Conservation (phyloP, 371 early-diverging fungal species). For the Capniomyces stellatus region DNA sequence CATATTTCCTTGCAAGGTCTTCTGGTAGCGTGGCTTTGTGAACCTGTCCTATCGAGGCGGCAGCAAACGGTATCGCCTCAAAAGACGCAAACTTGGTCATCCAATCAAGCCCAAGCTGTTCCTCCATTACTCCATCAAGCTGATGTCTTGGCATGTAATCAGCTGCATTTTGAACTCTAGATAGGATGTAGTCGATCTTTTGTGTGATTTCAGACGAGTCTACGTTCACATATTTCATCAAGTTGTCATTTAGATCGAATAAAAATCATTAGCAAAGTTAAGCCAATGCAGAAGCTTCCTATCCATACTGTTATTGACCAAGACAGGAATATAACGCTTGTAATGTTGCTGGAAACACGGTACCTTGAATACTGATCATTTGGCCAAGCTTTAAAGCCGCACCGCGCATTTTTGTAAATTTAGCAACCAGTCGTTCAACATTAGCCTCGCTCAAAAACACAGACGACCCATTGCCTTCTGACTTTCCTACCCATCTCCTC, state of each 20-base stretch:
- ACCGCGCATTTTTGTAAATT: constrained; percentile 86
- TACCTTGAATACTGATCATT: constrained; percentile 89
- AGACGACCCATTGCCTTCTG: constrained; percentile 16
- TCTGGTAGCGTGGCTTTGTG: constrained; percentile 29
- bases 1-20: constrained; percentile 3
- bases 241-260: no score
- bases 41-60: constrained; percentile 94
- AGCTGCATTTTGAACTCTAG: constrained; percentile 82
- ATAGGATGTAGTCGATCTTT: constrained; percentile 62
- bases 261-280: no score
- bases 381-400: constrained; percentile 95
- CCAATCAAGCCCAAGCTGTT: constrained; percentile 68
- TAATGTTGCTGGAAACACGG: no score
- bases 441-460: constrained; percentile 55
- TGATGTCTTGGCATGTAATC: constrained; percentile 86
- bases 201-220: constrained; percentile 29
- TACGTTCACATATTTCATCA: no score
- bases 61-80: constrained; percentile 67
- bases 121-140: constrained; percentile 52
- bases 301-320: no score
- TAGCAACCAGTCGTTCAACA: constrained; percentile 67
- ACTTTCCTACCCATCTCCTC: constrained; percentile 9
- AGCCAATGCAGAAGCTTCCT: no score
- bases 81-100: constrained; percentile 41
- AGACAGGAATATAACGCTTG: no score